phyloP scores from a whole-genome alignment of 345 rosid species.

The Camelina sativa region DNA sequence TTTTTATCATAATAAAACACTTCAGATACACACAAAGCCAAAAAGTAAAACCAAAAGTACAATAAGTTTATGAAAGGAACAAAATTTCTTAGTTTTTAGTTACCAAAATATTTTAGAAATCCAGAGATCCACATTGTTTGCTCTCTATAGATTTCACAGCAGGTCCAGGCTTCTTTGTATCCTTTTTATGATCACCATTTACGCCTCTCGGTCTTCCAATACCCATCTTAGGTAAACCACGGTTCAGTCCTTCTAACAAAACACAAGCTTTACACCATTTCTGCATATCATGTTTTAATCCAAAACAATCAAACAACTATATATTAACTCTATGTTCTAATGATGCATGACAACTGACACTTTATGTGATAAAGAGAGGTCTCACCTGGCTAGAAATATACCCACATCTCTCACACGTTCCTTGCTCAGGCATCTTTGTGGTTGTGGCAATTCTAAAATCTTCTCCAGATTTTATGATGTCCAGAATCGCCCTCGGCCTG shows the following conservation, averaged over 20 bases:
- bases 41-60: too few relatives aligned
- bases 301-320: conserved; percentile 4
- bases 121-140: conserved; percentile 85
- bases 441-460: conserved; percentile 78
- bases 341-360: not conserved
- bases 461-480: conserved; percentile 89
- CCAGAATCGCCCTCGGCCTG: conserved; percentile 93
- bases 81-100: not conserved
- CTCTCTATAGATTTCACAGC: conserved; percentile 56
- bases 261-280: conserved; percentile 98
- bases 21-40: conserved; percentile 1
- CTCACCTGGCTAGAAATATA: conserved; percentile 95
- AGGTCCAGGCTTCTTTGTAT: conserved; percentile 36
- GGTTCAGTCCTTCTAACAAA: conserved; percentile 85
- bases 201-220: conserved; percentile 67
- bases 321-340: not conserved
- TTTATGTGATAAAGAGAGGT: conserved; percentile 5
- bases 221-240: conserved; percentile 88
- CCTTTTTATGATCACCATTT: conserved; percentile 48
- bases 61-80: not conserved
- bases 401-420: conserved; percentile 89
- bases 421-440: conserved; percentile 98
- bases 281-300: conserved; percentile 41
- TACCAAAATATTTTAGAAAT: conserved; percentile 48
- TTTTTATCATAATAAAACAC: not conserved